Evolutionary conservation across 352 stramenopile species (phyloP).

Genomic region (Thalassiosira hispida): DNA sequence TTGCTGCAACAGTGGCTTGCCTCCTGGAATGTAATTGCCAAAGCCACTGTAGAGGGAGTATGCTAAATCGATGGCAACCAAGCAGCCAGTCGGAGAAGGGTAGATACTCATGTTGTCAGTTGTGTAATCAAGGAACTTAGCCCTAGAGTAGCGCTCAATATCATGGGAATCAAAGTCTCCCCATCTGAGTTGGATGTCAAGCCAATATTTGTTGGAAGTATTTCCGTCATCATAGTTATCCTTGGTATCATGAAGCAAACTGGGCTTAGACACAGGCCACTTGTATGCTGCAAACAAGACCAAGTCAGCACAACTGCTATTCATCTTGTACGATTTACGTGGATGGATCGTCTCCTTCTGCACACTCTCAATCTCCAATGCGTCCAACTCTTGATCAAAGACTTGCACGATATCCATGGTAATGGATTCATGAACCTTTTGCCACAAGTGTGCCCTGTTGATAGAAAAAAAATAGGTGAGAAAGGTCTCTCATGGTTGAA

Average conservation of each 20-base stretch:
- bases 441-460: conserved; percentile 97
- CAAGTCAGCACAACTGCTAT: conserved; percentile 98
- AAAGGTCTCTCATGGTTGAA: conserved; percentile 47
- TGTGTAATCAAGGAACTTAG: conserved; percentile 99
- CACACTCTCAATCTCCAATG: conserved; percentile 99
- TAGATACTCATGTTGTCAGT: conserved; percentile 99
- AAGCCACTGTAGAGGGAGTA: conserved; percentile 99
- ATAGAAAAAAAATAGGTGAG: conserved; percentile 77
- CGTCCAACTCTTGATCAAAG: conserved; percentile 99
- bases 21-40: conserved; percentile 99
- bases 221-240: conserved; percentile 96
- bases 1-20: conserved; percentile 99
- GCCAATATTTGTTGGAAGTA: conserved; percentile 99
- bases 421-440: conserved; percentile 99
- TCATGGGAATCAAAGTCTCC: conserved; percentile 99
- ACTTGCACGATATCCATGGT: conserved; percentile 97
- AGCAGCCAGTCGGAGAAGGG: conserved; percentile 96
- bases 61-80: conserved; percentile 97
- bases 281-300: conserved; percentile 99
- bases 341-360: conserved; percentile 99
- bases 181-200: conserved; percentile 99
- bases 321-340: conserved; percentile 99
- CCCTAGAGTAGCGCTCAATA: conserved; percentile 98
- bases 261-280: conserved; percentile 93
- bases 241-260: conserved; percentile 91